Percentiles rank a stretch among this genome's conserved stretches.
phyloP scores from a whole-genome alignment of 1,139 yeast species.

The Geotrichum aggregatum region DNA sequence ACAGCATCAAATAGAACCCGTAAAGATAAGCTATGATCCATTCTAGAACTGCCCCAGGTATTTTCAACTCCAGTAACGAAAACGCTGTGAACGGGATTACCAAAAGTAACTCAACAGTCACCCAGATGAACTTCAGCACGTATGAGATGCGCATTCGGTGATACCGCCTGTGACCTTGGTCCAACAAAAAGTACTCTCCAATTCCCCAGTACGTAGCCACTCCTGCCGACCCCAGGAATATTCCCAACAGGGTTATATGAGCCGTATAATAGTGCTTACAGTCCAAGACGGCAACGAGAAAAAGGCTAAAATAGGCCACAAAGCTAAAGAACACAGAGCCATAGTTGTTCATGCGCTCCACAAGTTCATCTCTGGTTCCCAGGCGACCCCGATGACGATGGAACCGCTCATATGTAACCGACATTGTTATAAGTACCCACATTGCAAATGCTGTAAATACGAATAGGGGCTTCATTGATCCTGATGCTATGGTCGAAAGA shows the following conservation, averaged over 20 bases:
- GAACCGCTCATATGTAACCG: constrained; percentile 17
- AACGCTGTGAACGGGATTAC: constrained; percentile 20
- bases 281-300: constrained; percentile 20
- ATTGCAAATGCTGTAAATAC: constrained; percentile 18
- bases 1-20: constrained; percentile 18
- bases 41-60: constrained; percentile 20
- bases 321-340: constrained; percentile 14
- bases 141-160: constrained; percentile 20
- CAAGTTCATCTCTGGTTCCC: constrained; percentile 1
- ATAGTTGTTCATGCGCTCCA: constrained; percentile 17
- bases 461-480: constrained; percentile 20
- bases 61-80: constrained; percentile 15
- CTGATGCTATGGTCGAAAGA: constrained; percentile 21
- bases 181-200: constrained; percentile 17
- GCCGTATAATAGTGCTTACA: constrained; percentile 14
- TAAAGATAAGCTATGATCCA: constrained; percentile 22
- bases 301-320: constrained; percentile 19
- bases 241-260: constrained; percentile 16
- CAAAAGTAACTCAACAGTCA: constrained; percentile 15
- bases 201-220: constrained; percentile 20
- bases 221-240: constrained; percentile 20
- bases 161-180: constrained; percentile 12
- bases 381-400: constrained; percentile 17
- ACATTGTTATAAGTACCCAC: constrained; percentile 16
- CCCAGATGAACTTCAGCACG: constrained; percentile 20